Evolutionary conservation across 768 basidiomycete species (phyloP).

Genomic region (Cystobasidium ongulense): DNA sequence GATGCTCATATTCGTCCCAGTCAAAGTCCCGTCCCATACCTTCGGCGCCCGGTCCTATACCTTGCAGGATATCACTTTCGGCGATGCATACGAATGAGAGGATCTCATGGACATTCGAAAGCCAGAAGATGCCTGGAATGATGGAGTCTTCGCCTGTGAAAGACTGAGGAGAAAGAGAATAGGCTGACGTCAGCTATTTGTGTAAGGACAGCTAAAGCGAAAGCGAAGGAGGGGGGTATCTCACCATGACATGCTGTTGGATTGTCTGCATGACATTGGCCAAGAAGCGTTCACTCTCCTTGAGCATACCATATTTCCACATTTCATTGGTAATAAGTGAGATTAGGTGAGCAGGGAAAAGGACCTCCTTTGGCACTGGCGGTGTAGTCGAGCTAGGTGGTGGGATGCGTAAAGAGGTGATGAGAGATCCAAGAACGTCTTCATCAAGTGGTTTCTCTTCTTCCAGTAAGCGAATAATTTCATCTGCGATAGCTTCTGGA

Average conservation of each 20-base stretch:
- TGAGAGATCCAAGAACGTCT: conserved; percentile 80
- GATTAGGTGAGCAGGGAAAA: conserved; percentile 98
- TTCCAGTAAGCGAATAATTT: conserved; percentile 88
- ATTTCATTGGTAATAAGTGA: conserved; percentile 98
- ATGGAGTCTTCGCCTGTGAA: conserved; percentile 91
- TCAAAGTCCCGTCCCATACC: conserved; percentile 84
- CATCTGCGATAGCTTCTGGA: conserved; percentile 82
- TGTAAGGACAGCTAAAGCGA: too few species aligned
- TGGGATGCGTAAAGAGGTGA: conserved; percentile 87
- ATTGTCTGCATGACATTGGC: conserved; percentile 98
- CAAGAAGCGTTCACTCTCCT: conserved; percentile 93
- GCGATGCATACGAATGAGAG: conserved; percentile 97
- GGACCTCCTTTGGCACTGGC: conserved; percentile 89
- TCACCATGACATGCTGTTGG: conserved; percentile 93
- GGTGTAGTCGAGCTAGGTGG: conserved; percentile 80
- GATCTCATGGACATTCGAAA: conserved; percentile 99
- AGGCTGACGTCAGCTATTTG: too few species aligned
- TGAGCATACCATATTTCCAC: conserved; percentile 98
- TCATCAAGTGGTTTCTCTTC: conserved; percentile 83
- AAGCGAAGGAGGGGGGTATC: conserved; percentile 43
- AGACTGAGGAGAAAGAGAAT: conserved; percentile 38
- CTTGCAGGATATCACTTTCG: conserved; percentile 97
- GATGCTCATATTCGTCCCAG: conserved; percentile 91
- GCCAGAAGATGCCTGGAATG: conserved; percentile 94
- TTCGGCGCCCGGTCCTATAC: conserved; percentile 92